phyloP scores from a whole-genome alignment of 441 rosid genomes.

The Omphalea diandra region DNA sequence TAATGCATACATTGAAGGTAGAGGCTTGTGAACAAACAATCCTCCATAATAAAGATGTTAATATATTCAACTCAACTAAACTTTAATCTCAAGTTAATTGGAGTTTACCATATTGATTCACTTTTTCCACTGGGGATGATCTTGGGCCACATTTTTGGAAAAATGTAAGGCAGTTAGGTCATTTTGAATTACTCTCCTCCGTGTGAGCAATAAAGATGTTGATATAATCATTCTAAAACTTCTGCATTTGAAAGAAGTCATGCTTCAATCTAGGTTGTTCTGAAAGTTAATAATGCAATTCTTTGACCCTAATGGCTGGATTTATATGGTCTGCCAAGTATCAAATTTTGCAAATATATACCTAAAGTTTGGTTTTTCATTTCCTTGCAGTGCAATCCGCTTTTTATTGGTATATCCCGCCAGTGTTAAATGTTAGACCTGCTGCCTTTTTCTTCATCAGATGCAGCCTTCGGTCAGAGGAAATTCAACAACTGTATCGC shows the following conservation, averaged over 20 bases:
- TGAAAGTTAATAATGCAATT: neutral
- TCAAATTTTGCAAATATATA: neutral
- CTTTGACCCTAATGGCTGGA: neutral
- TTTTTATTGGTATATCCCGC: conserved; percentile 73
- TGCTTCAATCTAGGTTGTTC: neutral
- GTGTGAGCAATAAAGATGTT: no score
- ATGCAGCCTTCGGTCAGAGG: conserved; percentile 65
- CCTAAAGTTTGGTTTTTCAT: conserved; percentile 11
- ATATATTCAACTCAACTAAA: no score
- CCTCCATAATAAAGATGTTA: no score
- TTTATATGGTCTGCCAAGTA: neutral
- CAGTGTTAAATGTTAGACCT: conserved; percentile 74
- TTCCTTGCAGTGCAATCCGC: conserved; percentile 52
- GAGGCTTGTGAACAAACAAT: no score
- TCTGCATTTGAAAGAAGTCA: neutral
- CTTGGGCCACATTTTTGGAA: no score
- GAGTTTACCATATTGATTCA: no score
- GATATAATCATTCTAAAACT: neutral
- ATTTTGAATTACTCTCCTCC: no score
- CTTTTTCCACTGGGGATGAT: no score
- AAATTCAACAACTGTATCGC: conserved; percentile 61
- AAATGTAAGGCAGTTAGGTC: no score
- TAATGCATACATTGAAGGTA: no score
- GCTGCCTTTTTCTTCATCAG: conserved; percentile 78
- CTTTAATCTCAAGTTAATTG: no score